These are phyloP conservation scores for Trichodelitschia bisporula DNA, from an alignment of 495 filamentous ascomycete genomes.

Conservation along the genomic window DNA sequence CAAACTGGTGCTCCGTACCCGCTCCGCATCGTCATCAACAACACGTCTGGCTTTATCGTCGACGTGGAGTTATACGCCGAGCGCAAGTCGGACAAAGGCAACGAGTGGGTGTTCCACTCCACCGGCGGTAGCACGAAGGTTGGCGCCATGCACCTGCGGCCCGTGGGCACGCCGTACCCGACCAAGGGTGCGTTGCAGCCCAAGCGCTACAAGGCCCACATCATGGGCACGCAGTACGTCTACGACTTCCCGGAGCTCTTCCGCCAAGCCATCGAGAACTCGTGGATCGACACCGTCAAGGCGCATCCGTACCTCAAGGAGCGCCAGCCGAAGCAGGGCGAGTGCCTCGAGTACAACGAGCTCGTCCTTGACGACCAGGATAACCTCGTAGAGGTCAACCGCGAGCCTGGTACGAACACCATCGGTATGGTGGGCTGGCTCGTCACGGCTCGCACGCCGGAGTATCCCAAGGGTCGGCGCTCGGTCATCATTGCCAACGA, in stretches of 20 bases:
- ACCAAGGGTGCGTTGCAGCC: conserved; percentile 98
- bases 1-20: conserved; percentile 68
- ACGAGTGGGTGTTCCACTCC: conserved; percentile 92
- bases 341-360: conserved; percentile 89
- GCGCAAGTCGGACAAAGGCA: conserved; percentile 81
- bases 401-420: conserved; percentile 82
- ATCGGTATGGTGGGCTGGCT: conserved; percentile 99
- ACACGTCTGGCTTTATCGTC: conserved; percentile 97
- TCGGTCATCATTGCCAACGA: conserved; percentile 97
- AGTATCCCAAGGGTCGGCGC: conserved; percentile 76
- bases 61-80: conserved; percentile 95
- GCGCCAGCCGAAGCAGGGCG: conserved; percentile 60
- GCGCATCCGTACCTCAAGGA: conserved; percentile 47
- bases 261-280: conserved; percentile 92
- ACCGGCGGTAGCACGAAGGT: conserved; percentile 88
- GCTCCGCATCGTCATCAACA: conserved; percentile 87
- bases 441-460: conserved; percentile 88
- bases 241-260: conserved; percentile 99
- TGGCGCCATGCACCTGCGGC: conserved; percentile 79
- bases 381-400: conserved; percentile 71
- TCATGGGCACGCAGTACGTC: conserved; percentile 98
- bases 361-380: conserved; percentile 85
- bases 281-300: conserved; percentile 50
- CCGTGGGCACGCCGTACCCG: conserved; percentile 78
- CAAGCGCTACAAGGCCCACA: conserved; percentile 95